Evolutionary conservation across 2,329 filamentous ascomycete species (phyloP), one percentile per base, ranked within the genome.

Genomic region (Blumeriella jaapii): DNA sequence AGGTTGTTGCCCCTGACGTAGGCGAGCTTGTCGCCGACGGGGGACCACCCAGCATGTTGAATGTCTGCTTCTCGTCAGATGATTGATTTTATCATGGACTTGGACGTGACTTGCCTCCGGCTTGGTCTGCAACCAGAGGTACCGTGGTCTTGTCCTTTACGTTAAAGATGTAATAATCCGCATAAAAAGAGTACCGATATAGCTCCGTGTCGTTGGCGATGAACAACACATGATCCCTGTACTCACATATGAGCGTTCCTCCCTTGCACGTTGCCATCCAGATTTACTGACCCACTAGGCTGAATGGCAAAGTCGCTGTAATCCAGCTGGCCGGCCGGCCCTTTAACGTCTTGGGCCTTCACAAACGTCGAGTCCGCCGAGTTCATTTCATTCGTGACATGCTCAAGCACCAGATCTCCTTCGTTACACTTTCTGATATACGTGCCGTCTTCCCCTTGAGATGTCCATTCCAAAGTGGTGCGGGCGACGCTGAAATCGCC

Each of bases 1-100:
- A 82, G 55, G 49, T 82, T 67, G 54, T 82, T 82, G 26, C 61
- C 72, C 27, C 74, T 70, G 11, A 82, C 77, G 50, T 80, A 82
- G 1, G 73, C 77, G 43, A 82, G 67, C n/a, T 65, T 58, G 26
- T 72, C 64, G 13, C 71, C 69, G 52, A 2, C 17, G 25, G 75
- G 72, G 20, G 71, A 71, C 56, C 78, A 71, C 37, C 66, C 62
- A 2, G 78, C 78, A 45, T 78, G 80, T 50, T 81, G 76, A 30
- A 82, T 74, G 32, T 47, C 36, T 38, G 13, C 3, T 3, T n/a
- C 6, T 5, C 7, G 30, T 33, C 29, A 33, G 29, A 24, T 17
- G 13, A n/a, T n/a, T 20, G 18, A 14, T 2, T 6, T 24, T 9
- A 24, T n/a, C 4, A 3, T 9, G 22, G 7, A 24, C 4, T 4